A percentile compares a stretch with the other conserved stretches of the same genome.
These are phyloP conservation scores for Stachybotrys chlorohalonatus DNA, from an alignment of 2,329 filamentous ascomycete genomes.

Conservation along the genomic window DNA sequence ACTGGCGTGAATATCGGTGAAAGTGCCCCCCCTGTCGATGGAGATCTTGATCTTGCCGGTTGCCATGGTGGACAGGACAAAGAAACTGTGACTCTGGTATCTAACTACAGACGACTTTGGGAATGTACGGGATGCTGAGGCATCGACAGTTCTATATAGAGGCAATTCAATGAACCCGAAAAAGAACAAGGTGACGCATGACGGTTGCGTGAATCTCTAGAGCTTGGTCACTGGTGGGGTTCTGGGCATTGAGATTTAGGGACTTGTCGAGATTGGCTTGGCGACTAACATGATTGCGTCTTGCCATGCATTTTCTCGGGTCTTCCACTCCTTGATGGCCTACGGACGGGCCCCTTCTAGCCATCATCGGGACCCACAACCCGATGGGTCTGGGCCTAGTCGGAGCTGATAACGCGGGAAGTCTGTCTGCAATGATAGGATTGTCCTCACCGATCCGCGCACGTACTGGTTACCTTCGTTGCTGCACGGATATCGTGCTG, in stretches of 20 bases:
- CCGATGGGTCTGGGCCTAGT: neutral
- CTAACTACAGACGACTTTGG: neutral
- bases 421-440: no score
- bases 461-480: no score
- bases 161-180: neutral
- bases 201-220: neutral
- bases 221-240: neutral
- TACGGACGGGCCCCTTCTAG: no score
- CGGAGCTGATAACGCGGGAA: neutral
- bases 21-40: conserved; percentile 37
- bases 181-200: neutral
- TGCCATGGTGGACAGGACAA: neutral
- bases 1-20: conserved; percentile 47
- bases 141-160: neutral
- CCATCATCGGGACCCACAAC: neutral
- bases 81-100: neutral
- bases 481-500: neutral
- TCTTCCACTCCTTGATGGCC: no score
- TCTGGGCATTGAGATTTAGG: no score
- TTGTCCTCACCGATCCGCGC: no score
- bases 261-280: no score
- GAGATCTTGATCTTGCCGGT: conserved; percentile 7
- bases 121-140: neutral
- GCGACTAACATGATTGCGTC: no score
- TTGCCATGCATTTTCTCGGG: no score